These are phyloP conservation scores for Chaetomium sp. DNA, from an alignment of 2,329 filamentous ascomycete species.

Conservation along the genomic window DNA sequence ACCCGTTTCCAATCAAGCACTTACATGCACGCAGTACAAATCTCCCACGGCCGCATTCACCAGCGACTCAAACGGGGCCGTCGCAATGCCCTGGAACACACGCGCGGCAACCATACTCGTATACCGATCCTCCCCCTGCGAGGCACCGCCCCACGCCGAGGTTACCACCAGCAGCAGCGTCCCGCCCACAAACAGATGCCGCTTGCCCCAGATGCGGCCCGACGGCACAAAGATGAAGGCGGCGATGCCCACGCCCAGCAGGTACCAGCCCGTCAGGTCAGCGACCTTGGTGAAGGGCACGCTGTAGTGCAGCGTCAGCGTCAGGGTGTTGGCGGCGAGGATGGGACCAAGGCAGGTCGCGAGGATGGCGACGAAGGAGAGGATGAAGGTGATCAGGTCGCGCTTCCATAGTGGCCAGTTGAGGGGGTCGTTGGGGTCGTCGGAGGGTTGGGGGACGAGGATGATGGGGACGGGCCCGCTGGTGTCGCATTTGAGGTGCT, in stretches of 20 bases:
- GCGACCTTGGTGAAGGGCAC: slow-evolving; percentile 68
- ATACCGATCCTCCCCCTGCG: slow-evolving; percentile 53
- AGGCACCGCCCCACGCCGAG: slow-evolving; percentile 71
- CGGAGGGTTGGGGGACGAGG: slow-evolving; percentile 78
- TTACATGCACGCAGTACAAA: slow-evolving; percentile 79
- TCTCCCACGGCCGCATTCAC: slow-evolving; percentile 88
- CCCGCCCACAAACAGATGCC: slow-evolving; percentile 78
- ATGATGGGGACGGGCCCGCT: slow-evolving; percentile 64
- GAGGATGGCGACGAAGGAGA: slow-evolving; percentile 76
- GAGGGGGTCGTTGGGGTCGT: slow-evolving; percentile 85
- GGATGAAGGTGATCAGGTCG: slow-evolving; percentile 69
- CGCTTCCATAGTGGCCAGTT: slow-evolving; percentile 81
- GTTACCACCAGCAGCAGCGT: slow-evolving; percentile 66
- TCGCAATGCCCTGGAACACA: slow-evolving; percentile 77
- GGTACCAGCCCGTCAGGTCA: slow-evolving; percentile 77
- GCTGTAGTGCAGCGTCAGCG: slow-evolving; percentile 60
- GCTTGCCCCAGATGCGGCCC: slow-evolving; percentile 85
- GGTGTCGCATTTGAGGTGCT: slow-evolving; percentile 63
- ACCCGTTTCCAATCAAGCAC: slow-evolving; percentile 23
- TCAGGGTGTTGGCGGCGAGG: slow-evolving; percentile 81
- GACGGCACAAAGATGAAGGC: slow-evolving; percentile 83
- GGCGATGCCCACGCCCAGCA: slow-evolving; percentile 73
- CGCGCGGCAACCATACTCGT: slow-evolving; percentile 68
- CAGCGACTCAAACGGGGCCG: slow-evolving; percentile 83
- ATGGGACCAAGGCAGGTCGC: slow-evolving; percentile 79